A percentile compares a stretch with the other conserved stretches of the same genome.
phyloP scores from a whole-genome alignment of 495 filamentous ascomycete genomes.

The Aspergillus homomorphus region DNA sequence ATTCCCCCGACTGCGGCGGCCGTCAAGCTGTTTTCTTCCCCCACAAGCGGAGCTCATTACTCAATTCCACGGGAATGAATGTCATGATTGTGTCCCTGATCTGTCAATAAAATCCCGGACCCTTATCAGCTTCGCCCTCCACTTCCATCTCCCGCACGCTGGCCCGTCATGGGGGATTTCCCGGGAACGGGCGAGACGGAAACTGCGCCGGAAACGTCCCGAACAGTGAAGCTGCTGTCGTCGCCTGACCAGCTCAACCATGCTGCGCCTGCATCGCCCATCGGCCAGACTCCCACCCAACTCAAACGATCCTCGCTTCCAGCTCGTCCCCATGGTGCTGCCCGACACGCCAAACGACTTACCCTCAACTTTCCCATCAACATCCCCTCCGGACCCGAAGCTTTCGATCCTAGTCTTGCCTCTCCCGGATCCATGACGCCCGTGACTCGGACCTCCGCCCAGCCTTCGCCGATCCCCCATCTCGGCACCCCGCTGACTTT shows the following conservation, averaged over 20 bases:
- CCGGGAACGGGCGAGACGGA: conserved; percentile 33
- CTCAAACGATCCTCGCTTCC: conserved; percentile 51
- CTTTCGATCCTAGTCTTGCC: conserved; percentile 29
- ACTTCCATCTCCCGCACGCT: conserved; percentile 14
- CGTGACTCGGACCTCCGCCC: conserved; percentile 32
- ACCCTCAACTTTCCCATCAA: conserved; percentile 78
- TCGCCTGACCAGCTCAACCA: conserved; percentile 11
- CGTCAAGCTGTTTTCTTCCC: neutral
- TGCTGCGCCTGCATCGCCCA: conserved; percentile 2
- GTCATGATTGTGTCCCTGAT: conserved; percentile 12
- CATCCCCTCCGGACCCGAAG: conserved; percentile 24
- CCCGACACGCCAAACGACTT: conserved; percentile 67
- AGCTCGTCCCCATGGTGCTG: conserved; percentile 50
- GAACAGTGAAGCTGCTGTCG: conserved; percentile 22
- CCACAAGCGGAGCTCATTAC: conserved; percentile 4
- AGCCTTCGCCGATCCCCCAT: conserved; percentile 28
- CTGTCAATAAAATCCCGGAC: conserved; percentile 4
- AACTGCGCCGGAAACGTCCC: conserved; percentile 37
- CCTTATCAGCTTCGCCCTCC: conserved; percentile 17
- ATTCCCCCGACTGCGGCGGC: neutral
- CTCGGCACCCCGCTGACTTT: conserved; percentile 44
- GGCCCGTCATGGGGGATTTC: conserved; percentile 39
- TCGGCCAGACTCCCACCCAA: conserved; percentile 9
- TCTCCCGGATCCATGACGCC: conserved; percentile 42
- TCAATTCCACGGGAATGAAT: conserved; percentile 5